phyloP scores from a whole-genome alignment of 495 filamentous ascomycete species.

The Penicillium malachiteum region DNA sequence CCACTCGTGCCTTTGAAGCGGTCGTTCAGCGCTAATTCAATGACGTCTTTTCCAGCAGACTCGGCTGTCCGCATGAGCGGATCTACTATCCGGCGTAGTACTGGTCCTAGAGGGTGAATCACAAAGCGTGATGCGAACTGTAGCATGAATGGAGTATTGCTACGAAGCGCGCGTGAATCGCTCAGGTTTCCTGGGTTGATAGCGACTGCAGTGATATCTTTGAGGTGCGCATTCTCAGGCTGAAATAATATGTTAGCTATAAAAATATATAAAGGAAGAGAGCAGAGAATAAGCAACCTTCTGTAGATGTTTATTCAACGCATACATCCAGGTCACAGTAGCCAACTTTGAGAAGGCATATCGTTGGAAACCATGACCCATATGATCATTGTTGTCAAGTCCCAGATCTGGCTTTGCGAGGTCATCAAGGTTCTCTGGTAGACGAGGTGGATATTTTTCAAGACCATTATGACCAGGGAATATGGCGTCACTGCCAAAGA shows the following conservation, averaged over 20 bases:
- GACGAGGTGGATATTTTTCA: constrained; percentile 12
- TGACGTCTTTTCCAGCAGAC: background rate
- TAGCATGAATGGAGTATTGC: background rate
- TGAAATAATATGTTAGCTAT: background rate
- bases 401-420: constrained; percentile 16
- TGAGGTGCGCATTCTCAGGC: constrained; percentile 28
- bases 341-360: constrained; percentile 47
- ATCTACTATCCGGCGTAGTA: background rate
- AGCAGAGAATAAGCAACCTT: constrained; percentile 1
- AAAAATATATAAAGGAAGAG: background rate
- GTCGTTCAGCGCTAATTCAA: background rate
- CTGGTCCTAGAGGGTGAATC: background rate
- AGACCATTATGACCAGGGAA: constrained; percentile 15
- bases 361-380: constrained; percentile 15
- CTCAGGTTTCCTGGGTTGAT: constrained; percentile 47
- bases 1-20: background rate
- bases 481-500: constrained; percentile 44
- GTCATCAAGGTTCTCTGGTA: constrained; percentile 9
- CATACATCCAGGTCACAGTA: constrained; percentile 44
- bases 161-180: constrained; percentile 39
- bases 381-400: constrained; percentile 5
- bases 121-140: background rate
- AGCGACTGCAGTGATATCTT: constrained; percentile 43
- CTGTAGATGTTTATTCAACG: constrained; percentile 40
- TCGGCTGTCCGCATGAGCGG: background rate